A percentile compares a stretch with the other conserved stretches of the same genome.
Evolutionary conservation across 371 early-diverging fungal species (phyloP).

Genomic region (Rhizopus sp.): DNA sequence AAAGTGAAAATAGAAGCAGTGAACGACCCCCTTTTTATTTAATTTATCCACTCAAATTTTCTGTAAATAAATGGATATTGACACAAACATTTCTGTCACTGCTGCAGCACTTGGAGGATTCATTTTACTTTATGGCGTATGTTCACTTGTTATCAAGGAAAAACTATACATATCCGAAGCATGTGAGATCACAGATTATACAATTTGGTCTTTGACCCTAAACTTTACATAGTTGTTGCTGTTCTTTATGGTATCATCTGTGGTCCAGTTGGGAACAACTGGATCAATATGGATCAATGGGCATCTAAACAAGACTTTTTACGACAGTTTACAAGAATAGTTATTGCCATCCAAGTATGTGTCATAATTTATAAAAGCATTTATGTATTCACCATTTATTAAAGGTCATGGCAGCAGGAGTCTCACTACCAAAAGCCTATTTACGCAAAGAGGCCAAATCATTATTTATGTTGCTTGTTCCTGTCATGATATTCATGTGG

Average conservation of each 20-base stretch:
- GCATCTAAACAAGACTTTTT: slow-evolving; percentile 45
- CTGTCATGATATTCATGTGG: slow-evolving; percentile 74
- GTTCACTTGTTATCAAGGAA: slow-evolving; percentile 89
- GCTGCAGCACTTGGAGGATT: slow-evolving; percentile 76
- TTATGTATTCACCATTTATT: too few relatives aligned
- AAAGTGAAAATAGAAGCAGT: too few relatives aligned
- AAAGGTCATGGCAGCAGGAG: slow-evolving; percentile 76
- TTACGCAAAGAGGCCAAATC: slow-evolving; percentile 58
- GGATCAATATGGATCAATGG: slow-evolving; percentile 37
- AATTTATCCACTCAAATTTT: too few relatives aligned
- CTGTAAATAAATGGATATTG: too few relatives aligned
- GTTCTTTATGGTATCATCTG: slow-evolving; percentile 82
- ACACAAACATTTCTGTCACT: not conserved
- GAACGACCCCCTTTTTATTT: too few relatives aligned
- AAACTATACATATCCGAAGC: slow-evolving; percentile 89
- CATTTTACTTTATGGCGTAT: slow-evolving; percentile 78
- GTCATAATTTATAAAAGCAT: not conserved
- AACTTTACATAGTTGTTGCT: slow-evolving; percentile 63
- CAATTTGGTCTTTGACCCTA: slow-evolving; percentile 12
- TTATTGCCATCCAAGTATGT: slow-evolving; percentile 72
- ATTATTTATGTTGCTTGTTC: slow-evolving; percentile 72
- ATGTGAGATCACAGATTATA: slow-evolving; percentile 41
- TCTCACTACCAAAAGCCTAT: slow-evolving; percentile 59
- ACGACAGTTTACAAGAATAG: slow-evolving; percentile 68
- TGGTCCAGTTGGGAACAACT: slow-evolving; percentile 65